Evolutionary conservation across 2,329 filamentous ascomycete genomes (phyloP).

Genomic region (Ceratocystis cubensis): DNA sequence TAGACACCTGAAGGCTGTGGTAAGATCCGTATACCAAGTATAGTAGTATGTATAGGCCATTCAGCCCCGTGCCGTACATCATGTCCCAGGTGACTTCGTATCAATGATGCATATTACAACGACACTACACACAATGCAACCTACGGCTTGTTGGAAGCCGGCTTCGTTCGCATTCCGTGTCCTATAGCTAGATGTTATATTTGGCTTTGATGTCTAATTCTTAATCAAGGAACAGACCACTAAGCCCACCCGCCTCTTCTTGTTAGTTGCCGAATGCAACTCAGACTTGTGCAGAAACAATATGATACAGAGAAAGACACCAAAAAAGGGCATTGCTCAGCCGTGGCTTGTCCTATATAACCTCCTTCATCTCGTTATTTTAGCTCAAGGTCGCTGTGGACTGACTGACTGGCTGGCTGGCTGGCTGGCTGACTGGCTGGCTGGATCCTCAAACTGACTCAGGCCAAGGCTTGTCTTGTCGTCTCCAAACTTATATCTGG

Average conservation of each 20-base stretch:
- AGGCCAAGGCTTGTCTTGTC: not conserved
- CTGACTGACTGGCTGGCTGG: not conserved
- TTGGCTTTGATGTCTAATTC: not conserved
- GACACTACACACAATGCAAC: too few relatives aligned
- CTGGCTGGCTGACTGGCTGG: not conserved
- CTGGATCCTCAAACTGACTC: slow-evolving; percentile 5
- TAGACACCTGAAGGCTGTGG: not conserved
- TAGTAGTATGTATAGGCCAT: not conserved
- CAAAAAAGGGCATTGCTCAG: not conserved
- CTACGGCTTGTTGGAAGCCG: too few relatives aligned
- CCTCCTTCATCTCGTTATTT: not conserved
- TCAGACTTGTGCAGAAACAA: not conserved
- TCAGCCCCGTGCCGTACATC: too few relatives aligned
- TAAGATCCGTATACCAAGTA: not conserved
- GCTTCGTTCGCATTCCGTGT: not conserved
- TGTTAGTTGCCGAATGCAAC: not conserved
- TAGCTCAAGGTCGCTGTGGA: not conserved
- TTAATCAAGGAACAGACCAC: not conserved
- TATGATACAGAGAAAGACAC: not conserved
- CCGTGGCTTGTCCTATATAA: not conserved
- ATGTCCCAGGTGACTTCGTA: not conserved
- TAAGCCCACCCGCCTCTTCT: not conserved
- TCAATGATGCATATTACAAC: not conserved
- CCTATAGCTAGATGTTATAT: not conserved
- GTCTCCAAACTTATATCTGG: slow-evolving; percentile 16